Evolutionary conservation across 1,284 basidiomycete genomes (phyloP).

Genomic region (Athelia sp.): DNA sequence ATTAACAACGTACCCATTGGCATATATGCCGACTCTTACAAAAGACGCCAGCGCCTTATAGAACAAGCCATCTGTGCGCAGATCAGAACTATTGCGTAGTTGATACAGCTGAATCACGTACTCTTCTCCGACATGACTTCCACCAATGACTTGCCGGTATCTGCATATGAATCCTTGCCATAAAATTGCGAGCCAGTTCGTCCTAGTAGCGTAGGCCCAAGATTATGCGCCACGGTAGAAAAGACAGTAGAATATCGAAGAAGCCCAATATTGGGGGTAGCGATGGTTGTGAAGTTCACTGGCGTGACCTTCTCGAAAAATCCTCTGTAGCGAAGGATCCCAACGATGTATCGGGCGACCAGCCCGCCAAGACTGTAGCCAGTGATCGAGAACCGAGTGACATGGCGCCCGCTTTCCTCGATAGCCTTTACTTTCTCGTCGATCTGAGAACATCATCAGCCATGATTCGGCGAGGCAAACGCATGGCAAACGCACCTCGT

Average conservation of each 20-base stretch:
- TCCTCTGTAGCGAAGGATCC: constrained; percentile 61
- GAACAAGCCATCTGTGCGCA: constrained; percentile 61
- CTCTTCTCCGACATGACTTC: constrained; percentile 86
- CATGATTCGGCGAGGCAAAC: background rate
- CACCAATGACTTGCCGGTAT: constrained; percentile 64
- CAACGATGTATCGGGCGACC: constrained; percentile 73
- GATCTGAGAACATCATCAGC: constrained; percentile 33
- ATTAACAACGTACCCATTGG: constrained; percentile 61
- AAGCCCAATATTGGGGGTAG: constrained; percentile 61
- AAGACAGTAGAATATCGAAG: constrained; percentile 33
- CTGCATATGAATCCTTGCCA: constrained; percentile 69
- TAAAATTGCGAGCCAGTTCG: constrained; percentile 84
- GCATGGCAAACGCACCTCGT: constrained; percentile 45
- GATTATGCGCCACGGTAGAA: constrained; percentile 34
- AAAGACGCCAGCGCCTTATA: constrained; percentile 73
- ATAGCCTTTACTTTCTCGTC: constrained; percentile 46
- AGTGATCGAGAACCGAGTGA: constrained; percentile 65
- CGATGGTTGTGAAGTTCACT: constrained; percentile 78
- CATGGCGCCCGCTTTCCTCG: constrained; percentile 44
- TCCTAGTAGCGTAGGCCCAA: constrained; percentile 76
- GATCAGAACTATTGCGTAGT: constrained; percentile 1
- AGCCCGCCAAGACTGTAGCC: constrained; percentile 84
- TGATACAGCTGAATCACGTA: constrained; percentile 20
- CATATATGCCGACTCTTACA: constrained; percentile 72
- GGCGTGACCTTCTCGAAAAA: constrained; percentile 69